Evolutionary conservation across 1,284 basidiomycete species (phyloP), one percentile per base, ranked within the genome.

Genomic region (Thelephora terrestris): DNA sequence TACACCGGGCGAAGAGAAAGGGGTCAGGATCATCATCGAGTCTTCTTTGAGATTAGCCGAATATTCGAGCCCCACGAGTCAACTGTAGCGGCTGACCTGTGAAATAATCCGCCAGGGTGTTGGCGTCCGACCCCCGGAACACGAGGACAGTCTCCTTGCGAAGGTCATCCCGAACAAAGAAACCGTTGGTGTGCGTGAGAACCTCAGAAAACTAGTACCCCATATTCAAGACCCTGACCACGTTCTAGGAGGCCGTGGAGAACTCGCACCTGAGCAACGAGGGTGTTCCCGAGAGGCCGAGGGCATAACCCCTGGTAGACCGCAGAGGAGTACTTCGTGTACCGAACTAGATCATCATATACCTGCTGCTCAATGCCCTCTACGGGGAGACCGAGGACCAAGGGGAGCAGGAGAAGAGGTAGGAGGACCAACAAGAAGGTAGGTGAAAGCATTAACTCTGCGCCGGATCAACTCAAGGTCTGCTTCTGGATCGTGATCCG

Each of bases 141-240:
- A 70, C 69, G 37, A 77, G 61, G 21, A 77, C 55, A 12, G 76
- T 61, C 52, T 77, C 74, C 44, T 66, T 66, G 12, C 67, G 61
- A 4, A 57, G 40, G 24, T 65, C 62, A 53, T 77, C 74, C 37
- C 73, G 65, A 36, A 68, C 74, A 17, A 77, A 64, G 49, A 69
- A 74, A 23, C 74, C 74, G 53, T 70, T 68, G 6, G 74, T 63
- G 51, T 71, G 70, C 16, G 71, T 70, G 9, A 68, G 18, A 4
- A 61, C 49, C 48, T 69, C 74, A 1, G 64, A 64, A 50, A 76
- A 68, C 74, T 54, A 14, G 32, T 23, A 24, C 20, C 10, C 18
- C 25, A 16, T 3, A 7, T 21, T 43, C 5, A 29, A 14, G 21
- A 35, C 16, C 38, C 37, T 7, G 10, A 50, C 17, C 27, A 1